Base-by-base conservation (phyloP, 257 asterid genomes). In the Solanum clarkiae region DNA sequence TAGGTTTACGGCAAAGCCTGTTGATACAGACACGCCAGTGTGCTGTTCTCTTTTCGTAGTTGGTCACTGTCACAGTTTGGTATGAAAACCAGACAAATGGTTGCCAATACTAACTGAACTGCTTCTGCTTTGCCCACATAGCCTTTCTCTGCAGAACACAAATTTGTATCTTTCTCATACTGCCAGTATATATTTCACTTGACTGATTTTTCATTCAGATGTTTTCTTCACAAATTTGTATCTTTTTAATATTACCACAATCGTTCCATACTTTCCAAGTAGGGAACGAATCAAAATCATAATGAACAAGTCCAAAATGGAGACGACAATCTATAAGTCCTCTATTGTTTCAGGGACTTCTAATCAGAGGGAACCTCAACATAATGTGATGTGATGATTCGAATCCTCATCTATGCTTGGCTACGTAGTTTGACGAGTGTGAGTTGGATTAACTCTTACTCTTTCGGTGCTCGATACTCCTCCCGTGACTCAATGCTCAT, bases 221-320 rank as follows among this genome's bases (percentile, higher is more conserved):
- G 26, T 26, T 26, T 26, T 26, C 93, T 84, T 80, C 89, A 24
- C 85, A 26, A 26, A 26, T 26, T 26, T 26, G 26, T 26, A 26
- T 26, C 26, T 26, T 26, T 26, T 26, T 26, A 26, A 26, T 26
- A 26, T 26, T 26, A 1, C 26, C 96, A 91, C 81, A 94, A 91
- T 81, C 98, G 95, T 86, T 96, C 97, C 87, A 92, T 96, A 89
- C 96, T 96, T 86, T 98, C 97, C 97, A 51, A 93, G 99, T 91
- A 96, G 93, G 26, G 26, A 26, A 26, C 26, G 26, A 26, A 26
- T 26, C 26, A 26, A 26, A 26, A 26, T 26, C 26, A 26, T 26
- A 26, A 26, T 26, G 26, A 1, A 26, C 26, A 26, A 26, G 1
- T 26, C 26, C 26, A 26, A 26, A 26, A 26, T 26, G 26, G 26